phyloP scores from a whole-genome alignment of 371 early-diverging fungal genomes.

The Apophysomyces variabilis region DNA sequence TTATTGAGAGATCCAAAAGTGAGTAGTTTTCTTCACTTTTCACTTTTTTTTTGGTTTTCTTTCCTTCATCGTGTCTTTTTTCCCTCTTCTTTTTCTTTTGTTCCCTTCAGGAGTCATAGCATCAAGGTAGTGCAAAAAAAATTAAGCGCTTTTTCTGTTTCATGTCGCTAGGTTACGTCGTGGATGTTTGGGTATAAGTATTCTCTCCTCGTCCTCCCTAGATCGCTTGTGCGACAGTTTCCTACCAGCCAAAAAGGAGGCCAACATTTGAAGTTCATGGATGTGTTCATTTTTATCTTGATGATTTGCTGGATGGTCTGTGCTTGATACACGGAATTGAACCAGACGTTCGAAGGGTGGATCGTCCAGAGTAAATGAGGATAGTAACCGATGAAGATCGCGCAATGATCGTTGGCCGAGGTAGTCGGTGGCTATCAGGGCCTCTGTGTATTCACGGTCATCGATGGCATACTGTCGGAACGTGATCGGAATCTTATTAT shows the following conservation, averaged over 20 bases:
- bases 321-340: conserved; percentile 25
- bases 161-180: conserved; percentile 16
- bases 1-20: too few relatives aligned
- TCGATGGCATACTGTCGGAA: conserved; percentile 44
- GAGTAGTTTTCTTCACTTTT: too few relatives aligned
- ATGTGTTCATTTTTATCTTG: conserved; percentile 16
- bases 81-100: too few relatives aligned
- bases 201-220: conserved; percentile 10
- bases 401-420: conserved; percentile 30
- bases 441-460: conserved; percentile 24
- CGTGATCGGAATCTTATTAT: conserved; percentile 47
- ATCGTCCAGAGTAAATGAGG: conserved; percentile 36
- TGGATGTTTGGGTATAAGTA: conserved; percentile 13
- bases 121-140: too few relatives aligned
- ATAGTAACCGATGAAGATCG: conserved; percentile 21
- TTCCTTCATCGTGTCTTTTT: too few relatives aligned
- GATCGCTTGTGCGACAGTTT: conserved; percentile 14
- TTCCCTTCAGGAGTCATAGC: too few relatives aligned
- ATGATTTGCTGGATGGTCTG: conserved; percentile 20
- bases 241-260: conserved; percentile 29
- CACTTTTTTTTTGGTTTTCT: too few relatives aligned
- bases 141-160: neutral
- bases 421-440: conserved; percentile 24
- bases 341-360: conserved; percentile 48
- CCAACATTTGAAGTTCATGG: conserved; percentile 25